phyloP scores from a whole-genome alignment of 768 basidiomycete species.

The Sporobolomyces pararoseus region DNA sequence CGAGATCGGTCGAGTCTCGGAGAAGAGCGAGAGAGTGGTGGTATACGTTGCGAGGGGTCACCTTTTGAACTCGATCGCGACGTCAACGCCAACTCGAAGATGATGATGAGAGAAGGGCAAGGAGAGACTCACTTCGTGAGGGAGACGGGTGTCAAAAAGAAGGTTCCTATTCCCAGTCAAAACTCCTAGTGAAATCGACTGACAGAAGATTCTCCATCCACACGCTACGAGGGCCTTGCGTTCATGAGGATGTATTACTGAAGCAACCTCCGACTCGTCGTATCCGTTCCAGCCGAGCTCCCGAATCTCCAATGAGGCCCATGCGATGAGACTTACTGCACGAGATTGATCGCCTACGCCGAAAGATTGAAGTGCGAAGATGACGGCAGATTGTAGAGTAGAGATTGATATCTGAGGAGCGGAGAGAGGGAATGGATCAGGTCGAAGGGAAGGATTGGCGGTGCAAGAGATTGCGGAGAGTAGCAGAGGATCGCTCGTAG shows the following conservation, averaged over 20 bases:
- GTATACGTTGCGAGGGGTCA: neutral
- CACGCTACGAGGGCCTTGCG: neutral
- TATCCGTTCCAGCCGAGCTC: neutral
- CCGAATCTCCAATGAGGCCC: neutral
- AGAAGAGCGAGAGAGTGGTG: conserved; percentile 1
- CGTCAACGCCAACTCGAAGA: neutral
- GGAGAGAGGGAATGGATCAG: neutral
- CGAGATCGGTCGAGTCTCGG: neutral
- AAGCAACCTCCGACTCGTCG: neutral
- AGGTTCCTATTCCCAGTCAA: neutral
- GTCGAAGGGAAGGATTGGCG: neutral
- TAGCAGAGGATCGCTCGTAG: neutral
- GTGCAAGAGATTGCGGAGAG: conserved; percentile 7
- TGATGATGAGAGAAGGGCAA: neutral
- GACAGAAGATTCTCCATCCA: neutral
- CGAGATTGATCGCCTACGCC: neutral
- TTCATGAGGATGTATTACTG: neutral
- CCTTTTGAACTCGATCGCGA: neutral
- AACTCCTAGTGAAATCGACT: neutral
- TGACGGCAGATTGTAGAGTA: neutral
- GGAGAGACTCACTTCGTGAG: neutral
- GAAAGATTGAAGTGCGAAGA: neutral
- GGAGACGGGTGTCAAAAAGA: neutral
- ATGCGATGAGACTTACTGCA: neutral
- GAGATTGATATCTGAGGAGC: neutral